These are phyloP conservation scores for Erysimum cheiranthoides DNA, from an alignment of 345 rosid genomes.

Conservation along the genomic window DNA sequence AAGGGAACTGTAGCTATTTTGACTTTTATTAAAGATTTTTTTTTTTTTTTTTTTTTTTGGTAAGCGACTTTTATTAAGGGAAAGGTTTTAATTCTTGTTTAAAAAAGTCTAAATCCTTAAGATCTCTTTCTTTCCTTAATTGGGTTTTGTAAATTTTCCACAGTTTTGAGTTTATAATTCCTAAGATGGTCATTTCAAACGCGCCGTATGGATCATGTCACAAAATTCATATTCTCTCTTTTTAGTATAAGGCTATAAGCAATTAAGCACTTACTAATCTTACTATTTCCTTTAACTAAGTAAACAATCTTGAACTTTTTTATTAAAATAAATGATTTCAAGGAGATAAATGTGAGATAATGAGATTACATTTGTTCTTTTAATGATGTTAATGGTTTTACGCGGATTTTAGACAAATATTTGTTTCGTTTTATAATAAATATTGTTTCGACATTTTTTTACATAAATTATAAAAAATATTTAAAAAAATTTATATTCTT, in stretches of 20 bases:
- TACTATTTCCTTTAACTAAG: background rate
- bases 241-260: no score
- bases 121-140: conserved; percentile 35
- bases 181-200: conserved; percentile 5
- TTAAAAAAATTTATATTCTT: no score
- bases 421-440: no score
- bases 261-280: background rate
- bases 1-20: conserved; percentile 31
- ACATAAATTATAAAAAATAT: no score
- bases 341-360: background rate
- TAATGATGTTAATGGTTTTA: no score
- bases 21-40: no score
- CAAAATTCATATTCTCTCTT: background rate
- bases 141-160: background rate
- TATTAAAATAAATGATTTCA: background rate
- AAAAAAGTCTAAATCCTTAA: background rate
- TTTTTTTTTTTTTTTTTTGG: no score
- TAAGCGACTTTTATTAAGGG: no score
- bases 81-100: no score
- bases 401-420: no score
- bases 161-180: conserved; percentile 9
- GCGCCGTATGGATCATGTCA: background rate
- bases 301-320: background rate
- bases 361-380: no score
- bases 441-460: no score